Evolutionary conservation across 768 basidiomycete species (phyloP), one percentile per base, ranked within the genome.

Genomic region (Tricholoma furcatifolium): DNA sequence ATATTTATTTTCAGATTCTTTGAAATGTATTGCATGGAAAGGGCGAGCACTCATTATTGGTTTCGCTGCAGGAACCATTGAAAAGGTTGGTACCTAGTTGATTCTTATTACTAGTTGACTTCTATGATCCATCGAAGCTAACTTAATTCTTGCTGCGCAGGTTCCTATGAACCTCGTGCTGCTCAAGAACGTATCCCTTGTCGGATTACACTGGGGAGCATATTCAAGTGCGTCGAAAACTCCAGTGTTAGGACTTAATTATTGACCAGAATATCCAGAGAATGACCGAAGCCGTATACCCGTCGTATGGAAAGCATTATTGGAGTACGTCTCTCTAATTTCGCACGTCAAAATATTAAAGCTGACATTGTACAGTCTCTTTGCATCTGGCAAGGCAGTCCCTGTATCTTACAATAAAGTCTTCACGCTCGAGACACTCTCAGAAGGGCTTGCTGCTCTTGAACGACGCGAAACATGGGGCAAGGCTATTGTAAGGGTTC

Each of bases 1-100:
- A 47, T 10, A 34, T 51, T 7, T 44, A 50, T 38, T 1, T 24
- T 15, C 41, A 91, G 93, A 92, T 66, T 87, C 80, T 43, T 65
- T 98, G 51, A 98, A 95, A 66, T 96, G 93, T 66, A 91, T 94
- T 51, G 90, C 88, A 0, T 98, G 95, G 86, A 94, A 95, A 66
- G 93, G 95, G 1, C 82, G 96, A 12, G 86, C 89, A 1, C 62
- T 99, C 10, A 89, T 98, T n/a, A 86, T 99, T 47, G 97, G 96
- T 6, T 98, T 95, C 67, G 92, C 89, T 3, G 89, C 80, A 6
- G 91, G 91, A 3, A 69, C 76, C 11, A 92, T 96, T 50, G 92
- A 94, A 68, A 91, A 92, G 76, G 87, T 88, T 7, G 44, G 38
- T 43, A 21, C 10, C 10, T 14, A 23, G n/a, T 56, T 3, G 23